Conservation (phyloP, 106 monocot species). For the Cymbidium sinense region DNA sequence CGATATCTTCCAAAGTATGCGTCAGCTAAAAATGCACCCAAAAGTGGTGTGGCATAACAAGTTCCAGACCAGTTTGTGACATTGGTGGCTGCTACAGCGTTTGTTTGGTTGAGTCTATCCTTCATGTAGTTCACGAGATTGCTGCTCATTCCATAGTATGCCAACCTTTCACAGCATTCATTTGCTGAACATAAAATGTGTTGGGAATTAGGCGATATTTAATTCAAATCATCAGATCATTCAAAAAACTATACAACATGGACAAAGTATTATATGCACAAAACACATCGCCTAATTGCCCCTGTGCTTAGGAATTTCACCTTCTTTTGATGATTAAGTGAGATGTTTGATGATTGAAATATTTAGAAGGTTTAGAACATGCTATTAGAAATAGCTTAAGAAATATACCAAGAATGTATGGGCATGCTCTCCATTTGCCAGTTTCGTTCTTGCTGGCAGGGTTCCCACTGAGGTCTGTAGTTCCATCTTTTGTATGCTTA, state of each 20-base stretch:
- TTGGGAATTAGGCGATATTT: neutral
- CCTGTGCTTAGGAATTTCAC: too few relatives aligned
- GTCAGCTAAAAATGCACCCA: slow-evolving; percentile 27
- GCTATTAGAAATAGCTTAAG: neutral
- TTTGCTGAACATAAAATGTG: slow-evolving; percentile 23
- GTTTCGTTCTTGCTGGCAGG: slow-evolving; percentile 29
- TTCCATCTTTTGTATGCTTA: slow-evolving; percentile 29
- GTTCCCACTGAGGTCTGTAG: slow-evolving; percentile 27
- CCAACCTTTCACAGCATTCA: slow-evolving; percentile 51
- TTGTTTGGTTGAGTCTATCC: slow-evolving; percentile 23
- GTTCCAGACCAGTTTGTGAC: slow-evolving; percentile 60
- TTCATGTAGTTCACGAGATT: slow-evolving; percentile 58
- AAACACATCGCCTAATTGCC: too few relatives aligned
- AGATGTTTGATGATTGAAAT: too few relatives aligned
- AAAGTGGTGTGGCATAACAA: slow-evolving; percentile 53
- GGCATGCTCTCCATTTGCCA: slow-evolving; percentile 47
- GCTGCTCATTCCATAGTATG: slow-evolving; percentile 65
- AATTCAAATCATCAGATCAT: too few relatives aligned
- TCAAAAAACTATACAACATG: too few relatives aligned
- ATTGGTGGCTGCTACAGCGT: slow-evolving; percentile 28
- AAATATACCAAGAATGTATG: slow-evolving; percentile 38
- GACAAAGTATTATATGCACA: too few relatives aligned
- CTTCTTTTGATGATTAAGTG: too few relatives aligned
- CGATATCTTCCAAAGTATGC: slow-evolving; percentile 47
- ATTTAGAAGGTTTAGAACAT: too few relatives aligned